Conservation (phyloP, 1,284 basidiomycete genomes). For the Flammula alnicola region DNA sequence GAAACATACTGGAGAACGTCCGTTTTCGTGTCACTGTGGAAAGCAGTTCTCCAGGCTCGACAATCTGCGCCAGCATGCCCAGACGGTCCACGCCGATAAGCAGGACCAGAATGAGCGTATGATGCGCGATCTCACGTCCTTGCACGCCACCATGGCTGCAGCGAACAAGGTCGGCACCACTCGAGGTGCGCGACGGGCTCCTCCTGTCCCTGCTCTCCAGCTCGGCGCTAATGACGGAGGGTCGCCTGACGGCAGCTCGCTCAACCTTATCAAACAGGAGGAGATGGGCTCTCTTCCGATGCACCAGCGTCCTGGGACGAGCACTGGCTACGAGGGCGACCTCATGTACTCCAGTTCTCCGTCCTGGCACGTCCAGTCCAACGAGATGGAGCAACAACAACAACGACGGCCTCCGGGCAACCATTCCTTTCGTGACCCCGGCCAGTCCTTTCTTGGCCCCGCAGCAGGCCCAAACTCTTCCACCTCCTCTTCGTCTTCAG, state of each 20-base stretch:
- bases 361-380: slow-evolving; percentile 25
- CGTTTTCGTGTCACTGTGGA: slow-evolving; percentile 93
- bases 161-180: slow-evolving; percentile 60
- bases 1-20: slow-evolving; percentile 96
- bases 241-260: slow-evolving; percentile 27
- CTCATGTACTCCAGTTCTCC: slow-evolving; percentile 28
- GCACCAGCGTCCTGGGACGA: slow-evolving; percentile 65
- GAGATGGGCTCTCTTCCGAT: slow-evolving; percentile 43
- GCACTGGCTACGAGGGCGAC: slow-evolving; percentile 69
- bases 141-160: slow-evolving; percentile 85
- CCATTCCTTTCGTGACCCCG: slow-evolving; percentile 38
- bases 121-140: slow-evolving; percentile 87
- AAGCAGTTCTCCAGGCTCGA: slow-evolving; percentile 97
- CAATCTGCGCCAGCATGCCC: slow-evolving; percentile 94
- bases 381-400: slow-evolving; percentile 18
- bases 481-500: slow-evolving; percentile 35
- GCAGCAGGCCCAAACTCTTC: slow-evolving; percentile 29
- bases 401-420: slow-evolving; percentile 11
- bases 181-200: slow-evolving; percentile 44
- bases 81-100: slow-evolving; percentile 94
- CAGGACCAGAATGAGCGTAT: slow-evolving; percentile 87
- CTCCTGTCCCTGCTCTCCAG: slow-evolving; percentile 10
- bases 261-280: slow-evolving; percentile 57
- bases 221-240: slow-evolving; percentile 4
- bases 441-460: slow-evolving; percentile 64